Base-by-base conservation (phyloP, 2,329 filamentous ascomycete genomes). In the Nannizzia gypsea region DNA sequence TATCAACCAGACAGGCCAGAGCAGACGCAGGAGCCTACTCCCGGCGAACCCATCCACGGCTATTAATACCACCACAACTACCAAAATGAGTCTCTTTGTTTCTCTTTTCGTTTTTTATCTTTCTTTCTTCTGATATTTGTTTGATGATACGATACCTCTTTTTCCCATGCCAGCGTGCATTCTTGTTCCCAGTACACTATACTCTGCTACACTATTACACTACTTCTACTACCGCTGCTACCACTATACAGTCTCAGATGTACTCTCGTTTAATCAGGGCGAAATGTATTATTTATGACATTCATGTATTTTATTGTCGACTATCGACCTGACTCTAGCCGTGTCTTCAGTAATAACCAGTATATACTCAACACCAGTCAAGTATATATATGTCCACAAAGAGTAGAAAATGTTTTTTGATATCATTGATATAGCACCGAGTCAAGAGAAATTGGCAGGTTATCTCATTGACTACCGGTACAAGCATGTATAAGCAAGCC, bases 71-170 rank as follows among this genome's bases (percentile, higher is more conserved):
- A 15, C 6, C 22, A n/a, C 8, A 54, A 54, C 26, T 31, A 54
- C 34, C 15, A 36, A 54, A 54, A 54, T 34, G 15, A 11, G 15
- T 54, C 50, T 31, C 31, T 36, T 36, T 36, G 13, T 36, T 36
- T 13, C 31, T 11, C 28, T 3, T 2, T 36, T 13, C 6, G 3
- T 36, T 36, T 52, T 13, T 50, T 17, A 13, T 26, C 17, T 26
- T 15, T 50, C 11, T 34, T 13, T 15, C 17, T n/a, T 54, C n/a
- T 31, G 24, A 28, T n/a, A 36, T 31, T n/a, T n/a, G n/a, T n/a
- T n/a, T 31, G 28, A 54, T 54, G 50, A 54, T 54, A 54, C 50
- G 50, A 54, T 54, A 54, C 26, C 26, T 54, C 26, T 6, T 54
- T 22, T 54, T 28, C 26, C 26, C 34, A 54, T 54, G 26, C 26